These are phyloP conservation scores for Eucalyptus pauciflora DNA, from an alignment of 345 rosid genomes.

Conservation along the genomic window DNA sequence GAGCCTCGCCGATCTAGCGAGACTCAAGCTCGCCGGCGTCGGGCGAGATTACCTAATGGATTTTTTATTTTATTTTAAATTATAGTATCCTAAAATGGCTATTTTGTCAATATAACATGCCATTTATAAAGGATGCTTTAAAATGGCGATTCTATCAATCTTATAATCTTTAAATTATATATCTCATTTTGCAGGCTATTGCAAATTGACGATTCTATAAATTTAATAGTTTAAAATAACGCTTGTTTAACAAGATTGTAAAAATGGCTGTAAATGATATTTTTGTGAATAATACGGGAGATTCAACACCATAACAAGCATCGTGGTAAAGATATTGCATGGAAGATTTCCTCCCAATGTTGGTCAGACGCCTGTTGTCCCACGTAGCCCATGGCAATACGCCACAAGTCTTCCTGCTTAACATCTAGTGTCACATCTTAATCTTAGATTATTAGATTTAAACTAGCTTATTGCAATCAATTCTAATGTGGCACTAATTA, in stretches of 20 bases:
- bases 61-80: background rate
- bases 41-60: background rate
- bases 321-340: background rate
- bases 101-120: background rate
- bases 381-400: background rate
- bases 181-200: background rate
- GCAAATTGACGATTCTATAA: background rate
- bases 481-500: background rate
- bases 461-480: background rate
- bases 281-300: background rate
- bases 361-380: background rate
- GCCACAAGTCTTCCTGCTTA: background rate
- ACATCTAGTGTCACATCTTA: background rate
- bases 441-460: background rate
- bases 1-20: too few relatives aligned
- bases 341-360: background rate
- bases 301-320: background rate
- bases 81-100: background rate
- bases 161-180: background rate
- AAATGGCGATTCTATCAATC: background rate
- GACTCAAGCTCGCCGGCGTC: too few relatives aligned
- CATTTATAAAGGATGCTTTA: background rate
- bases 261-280: background rate
- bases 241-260: background rate
- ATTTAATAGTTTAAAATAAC: background rate